These are phyloP conservation scores for Lasiodiplodia sp. DNA, from an alignment of 2,329 filamentous ascomycete genomes.

Conservation along the genomic window DNA sequence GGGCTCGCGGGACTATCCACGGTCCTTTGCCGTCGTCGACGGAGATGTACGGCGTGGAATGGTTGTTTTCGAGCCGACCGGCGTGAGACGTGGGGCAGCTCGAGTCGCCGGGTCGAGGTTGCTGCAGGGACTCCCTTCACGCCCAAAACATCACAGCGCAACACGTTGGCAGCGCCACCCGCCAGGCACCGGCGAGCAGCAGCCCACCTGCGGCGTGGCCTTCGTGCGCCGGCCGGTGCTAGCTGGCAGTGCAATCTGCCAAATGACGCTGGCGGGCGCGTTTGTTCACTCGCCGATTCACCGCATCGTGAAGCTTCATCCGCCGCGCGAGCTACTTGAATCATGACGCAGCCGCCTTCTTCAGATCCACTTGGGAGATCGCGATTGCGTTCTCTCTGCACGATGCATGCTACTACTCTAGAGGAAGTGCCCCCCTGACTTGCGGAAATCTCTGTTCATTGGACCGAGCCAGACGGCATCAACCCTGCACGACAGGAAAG, in stretches of 20 bases:
- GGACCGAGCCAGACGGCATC: background rate
- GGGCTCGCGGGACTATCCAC: constrained; percentile 12
- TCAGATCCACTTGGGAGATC: constrained; percentile 17
- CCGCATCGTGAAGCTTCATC: constrained; percentile 11
- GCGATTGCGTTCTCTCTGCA: constrained; percentile 6
- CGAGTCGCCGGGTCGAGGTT: constrained; percentile 24
- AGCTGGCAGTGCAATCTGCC: constrained; percentile 4
- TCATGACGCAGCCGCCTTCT: constrained; percentile 14
- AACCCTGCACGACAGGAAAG: constrained; percentile 9
- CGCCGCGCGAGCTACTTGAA: constrained; percentile 21
- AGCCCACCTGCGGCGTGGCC: constrained; percentile 12
- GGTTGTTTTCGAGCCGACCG: constrained; percentile 23
- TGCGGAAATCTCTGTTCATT: background rate
- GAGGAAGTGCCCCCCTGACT: constrained; percentile 1
- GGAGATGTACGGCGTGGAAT: constrained; percentile 28
- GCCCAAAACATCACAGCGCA: constrained; percentile 24
- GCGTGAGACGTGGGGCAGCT: constrained; percentile 29
- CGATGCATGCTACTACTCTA: background rate
- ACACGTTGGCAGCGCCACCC: constrained; percentile 19
- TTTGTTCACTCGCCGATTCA: constrained; percentile 8
- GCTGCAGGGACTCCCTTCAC: constrained; percentile 27
- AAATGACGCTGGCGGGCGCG: background rate
- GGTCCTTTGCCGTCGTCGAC: constrained; percentile 10
- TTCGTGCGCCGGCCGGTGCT: constrained; percentile 4
- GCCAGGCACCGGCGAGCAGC: constrained; percentile 16